Base-by-base conservation (phyloP, 2,329 filamentous ascomycete species). In the Didymella pinodella region DNA sequence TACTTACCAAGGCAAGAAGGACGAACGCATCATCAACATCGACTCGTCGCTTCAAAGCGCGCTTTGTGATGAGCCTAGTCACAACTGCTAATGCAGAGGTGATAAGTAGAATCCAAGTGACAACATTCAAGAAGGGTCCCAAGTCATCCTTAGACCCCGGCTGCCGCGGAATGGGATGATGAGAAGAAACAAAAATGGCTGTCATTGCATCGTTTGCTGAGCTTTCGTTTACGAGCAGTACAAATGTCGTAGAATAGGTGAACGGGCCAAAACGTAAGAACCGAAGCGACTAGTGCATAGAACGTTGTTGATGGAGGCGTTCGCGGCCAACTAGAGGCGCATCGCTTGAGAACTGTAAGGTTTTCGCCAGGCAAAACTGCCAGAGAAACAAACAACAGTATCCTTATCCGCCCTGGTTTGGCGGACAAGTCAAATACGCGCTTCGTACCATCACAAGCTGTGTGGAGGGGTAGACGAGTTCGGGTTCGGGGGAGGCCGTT, bases 1-100 rank as follows among this genome's bases (percentile, higher is more conserved):
- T 29, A 26, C 20, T 38, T 65, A 76, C 74, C 63, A 76, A 62
- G 55, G 74, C 74, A 14, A 70, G 64, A 53, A 75, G 51, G 12
- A 74, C 70, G 58, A 76, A 74, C n/a, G 63, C 70, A 67, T 76
- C 74, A 48, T 75, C 73, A 50, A 75, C 38, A 62, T 73, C 71
- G 20, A 75, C 64, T 28, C 64, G 68, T 40, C 74, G 67, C 46
- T 54, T 66, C 54, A 76, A 49, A 20, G 73, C 74, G 34, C 67
- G 66, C 62, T 76, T 76, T 22, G 74, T 76, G 28, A 75, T 65
- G 20, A 76, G 62, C 31, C 73, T 65, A 36, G 72, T 75, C 45
- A 73, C 57, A 8, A 76, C 74, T 25, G 73, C 73, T 51, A 75
- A 52, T 16, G 65, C 68, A 16, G 70, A 73, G 46, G 73, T 75